Base-by-base conservation (phyloP, 2,329 filamentous ascomycete genomes). In the Pyricularia grisea region DNA sequence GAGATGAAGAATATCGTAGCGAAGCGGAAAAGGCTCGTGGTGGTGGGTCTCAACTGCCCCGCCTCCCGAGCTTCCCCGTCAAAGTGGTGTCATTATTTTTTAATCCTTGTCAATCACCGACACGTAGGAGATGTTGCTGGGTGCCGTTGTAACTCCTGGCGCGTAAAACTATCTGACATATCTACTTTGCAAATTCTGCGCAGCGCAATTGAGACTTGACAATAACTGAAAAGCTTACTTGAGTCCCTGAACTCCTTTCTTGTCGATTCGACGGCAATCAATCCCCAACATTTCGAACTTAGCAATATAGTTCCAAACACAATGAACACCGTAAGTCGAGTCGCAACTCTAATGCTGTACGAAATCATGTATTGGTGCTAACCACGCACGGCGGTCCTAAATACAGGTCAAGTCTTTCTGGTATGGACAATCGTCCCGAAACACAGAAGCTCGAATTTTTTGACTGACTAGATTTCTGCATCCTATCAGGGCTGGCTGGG, bases 401-500 rank as follows among this genome's bases (percentile, higher is more conserved):
- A 60, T 20, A 61, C 73, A 90, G 88, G 82, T 85, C 72, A 87
- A 84, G 81, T 90, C 88, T 68, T 90, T 90, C 80, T 90, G 88
- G 88, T 90, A 81, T 72, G 81, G 74, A 61, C 68, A 42, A 42
- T n/a, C 6, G 12, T 25, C 50, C 14, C n/a, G 9, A 20, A 20
- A n/a, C 25, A 17, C 25, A n/a, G n/a, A n/a, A n/a, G n/a, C 9
- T 31, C 10, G 17, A 30, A 12, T 11, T 17, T n/a, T 42, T 28
- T 6, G 65, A 64, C 69, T 61, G 31, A 61, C 28, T 17, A 25
- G 6, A 69, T 69, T 68, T 71, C 70, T 27, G n/a, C 7, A 23
- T 23, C 11, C 58, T 9, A 5, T 12, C 73, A 97, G 93, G 92
- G 82, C 94, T 76, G 95, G 95, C 76, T 97, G 93, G 95, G 94